A percentile compares a stretch with the other conserved stretches of the same genome.
Evolutionary conservation across 371 early-diverging fungal species (phyloP).

Genomic region (Actinomortierella wolfii): DNA sequence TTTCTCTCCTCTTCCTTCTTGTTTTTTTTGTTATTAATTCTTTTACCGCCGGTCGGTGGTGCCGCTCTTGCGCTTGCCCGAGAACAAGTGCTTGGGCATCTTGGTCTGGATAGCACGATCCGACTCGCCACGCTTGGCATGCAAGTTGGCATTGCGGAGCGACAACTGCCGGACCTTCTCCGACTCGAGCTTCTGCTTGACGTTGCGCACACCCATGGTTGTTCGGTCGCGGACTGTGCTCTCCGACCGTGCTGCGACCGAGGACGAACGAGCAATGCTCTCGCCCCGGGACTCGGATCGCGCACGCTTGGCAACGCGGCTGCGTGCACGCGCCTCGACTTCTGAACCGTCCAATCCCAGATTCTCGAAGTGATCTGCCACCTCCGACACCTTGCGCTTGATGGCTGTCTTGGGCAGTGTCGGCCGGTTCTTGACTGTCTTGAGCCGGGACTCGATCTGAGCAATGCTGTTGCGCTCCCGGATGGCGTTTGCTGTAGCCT

Average conservation of each 20-base stretch:
- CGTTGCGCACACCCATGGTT: constrained; percentile 79
- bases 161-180: constrained; percentile 76
- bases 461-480: constrained; percentile 86
- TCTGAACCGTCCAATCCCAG: constrained; percentile 53
- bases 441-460: constrained; percentile 65
- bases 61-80: constrained; percentile 89
- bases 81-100: constrained; percentile 97
- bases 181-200: constrained; percentile 69
- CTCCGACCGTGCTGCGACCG: constrained; percentile 30
- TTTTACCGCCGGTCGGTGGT: constrained; percentile 84
- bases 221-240: constrained; percentile 65
- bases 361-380: constrained; percentile 54
- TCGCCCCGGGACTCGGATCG: constrained; percentile 73
- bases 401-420: constrained; percentile 57
- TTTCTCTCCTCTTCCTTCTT: no score
- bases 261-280: constrained; percentile 54
- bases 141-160: constrained; percentile 73
- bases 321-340: constrained; percentile 58
- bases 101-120: constrained; percentile 89
- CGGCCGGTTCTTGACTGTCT: constrained; percentile 46
- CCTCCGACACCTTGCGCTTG: constrained; percentile 63
- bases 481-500: constrained; percentile 80
- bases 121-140: constrained; percentile 91
- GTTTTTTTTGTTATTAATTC: no score
- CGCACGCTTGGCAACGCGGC: constrained; percentile 69